Conservation (phyloP, 2,329 filamentous ascomycete species). For the Penicillium sp. region DNA sequence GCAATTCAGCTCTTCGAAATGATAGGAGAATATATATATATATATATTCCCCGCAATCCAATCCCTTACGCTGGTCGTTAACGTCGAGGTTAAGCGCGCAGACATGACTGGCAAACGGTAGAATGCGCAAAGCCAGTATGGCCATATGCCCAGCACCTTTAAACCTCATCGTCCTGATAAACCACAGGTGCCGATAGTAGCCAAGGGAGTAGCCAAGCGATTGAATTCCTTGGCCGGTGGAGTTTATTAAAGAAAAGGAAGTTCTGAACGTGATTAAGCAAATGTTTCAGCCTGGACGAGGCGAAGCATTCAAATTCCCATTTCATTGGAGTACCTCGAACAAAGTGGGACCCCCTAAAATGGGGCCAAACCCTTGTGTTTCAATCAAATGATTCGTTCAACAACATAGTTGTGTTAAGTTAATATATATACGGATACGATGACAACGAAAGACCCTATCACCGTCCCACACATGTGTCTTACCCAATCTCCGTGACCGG, state of each 20-base stretch:
- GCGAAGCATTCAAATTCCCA: neutral
- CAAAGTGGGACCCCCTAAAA: neutral
- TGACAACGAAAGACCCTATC: neutral
- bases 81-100: slow-evolving; percentile 4
- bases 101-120: neutral
- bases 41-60: slow-evolving; percentile 16
- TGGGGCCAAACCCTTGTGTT: neutral
- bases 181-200: neutral
- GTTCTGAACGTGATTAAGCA: neutral
- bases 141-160: slow-evolving; percentile 1
- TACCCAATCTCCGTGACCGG: neutral
- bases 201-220: neutral
- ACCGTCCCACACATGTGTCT: neutral
- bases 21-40: neutral
- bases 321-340: slow-evolving; percentile 3
- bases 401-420: neutral
- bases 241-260: neutral
- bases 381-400: neutral
- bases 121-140: slow-evolving; percentile 2
- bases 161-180: slow-evolving; percentile 2
- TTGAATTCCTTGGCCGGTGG: neutral
- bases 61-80: slow-evolving; percentile 1
- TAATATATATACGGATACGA: neutral
- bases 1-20: neutral
- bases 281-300: neutral